phyloP scores from a whole-genome alignment of 495 filamentous ascomycete genomes.

The Aeminium ludgeri region DNA sequence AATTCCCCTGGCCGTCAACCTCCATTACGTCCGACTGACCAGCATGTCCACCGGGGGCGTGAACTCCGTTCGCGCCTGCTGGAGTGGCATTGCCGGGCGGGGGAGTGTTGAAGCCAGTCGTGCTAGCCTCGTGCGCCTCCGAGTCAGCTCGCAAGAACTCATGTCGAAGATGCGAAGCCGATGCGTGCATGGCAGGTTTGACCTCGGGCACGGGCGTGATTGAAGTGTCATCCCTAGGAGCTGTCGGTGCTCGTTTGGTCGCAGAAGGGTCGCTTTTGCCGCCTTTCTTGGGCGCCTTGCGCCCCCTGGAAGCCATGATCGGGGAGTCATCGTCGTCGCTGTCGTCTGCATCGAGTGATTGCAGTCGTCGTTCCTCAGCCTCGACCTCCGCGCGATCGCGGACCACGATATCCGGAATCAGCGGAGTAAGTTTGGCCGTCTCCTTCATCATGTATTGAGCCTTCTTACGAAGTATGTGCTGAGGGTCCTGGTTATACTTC shows the following conservation, averaged over 20 bases:
- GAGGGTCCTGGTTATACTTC: constrained; percentile 79
- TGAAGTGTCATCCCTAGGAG: constrained; percentile 37
- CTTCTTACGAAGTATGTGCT: constrained; percentile 79
- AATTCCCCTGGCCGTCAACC: constrained; percentile 42
- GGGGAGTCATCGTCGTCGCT: constrained; percentile 80
- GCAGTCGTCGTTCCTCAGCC: constrained; percentile 78
- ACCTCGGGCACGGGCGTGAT: constrained; percentile 50
- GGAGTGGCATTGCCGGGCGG: constrained; percentile 65
- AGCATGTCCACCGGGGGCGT: constrained; percentile 34
- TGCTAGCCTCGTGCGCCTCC: constrained; percentile 48
- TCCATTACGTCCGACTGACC: constrained; percentile 72
- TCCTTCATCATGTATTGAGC: constrained; percentile 92
- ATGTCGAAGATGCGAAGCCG: constrained; percentile 29
- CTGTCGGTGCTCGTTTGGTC: constrained; percentile 43
- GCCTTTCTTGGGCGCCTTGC: constrained; percentile 76
- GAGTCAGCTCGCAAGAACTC: constrained; percentile 44
- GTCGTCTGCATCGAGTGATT: constrained; percentile 59
- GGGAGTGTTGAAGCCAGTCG: constrained; percentile 72
- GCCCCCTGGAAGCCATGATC: constrained; percentile 89
- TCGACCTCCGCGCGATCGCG: constrained; percentile 86
- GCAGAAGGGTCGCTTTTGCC: constrained; percentile 29
- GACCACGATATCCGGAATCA: constrained; percentile 86
- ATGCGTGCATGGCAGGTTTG: constrained; percentile 37
- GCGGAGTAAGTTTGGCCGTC: constrained; percentile 82
- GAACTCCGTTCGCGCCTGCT: constrained; percentile 49